Conservation (phyloP, 1,284 basidiomycete genomes). For the Apiotrichum montevideense region DNA sequence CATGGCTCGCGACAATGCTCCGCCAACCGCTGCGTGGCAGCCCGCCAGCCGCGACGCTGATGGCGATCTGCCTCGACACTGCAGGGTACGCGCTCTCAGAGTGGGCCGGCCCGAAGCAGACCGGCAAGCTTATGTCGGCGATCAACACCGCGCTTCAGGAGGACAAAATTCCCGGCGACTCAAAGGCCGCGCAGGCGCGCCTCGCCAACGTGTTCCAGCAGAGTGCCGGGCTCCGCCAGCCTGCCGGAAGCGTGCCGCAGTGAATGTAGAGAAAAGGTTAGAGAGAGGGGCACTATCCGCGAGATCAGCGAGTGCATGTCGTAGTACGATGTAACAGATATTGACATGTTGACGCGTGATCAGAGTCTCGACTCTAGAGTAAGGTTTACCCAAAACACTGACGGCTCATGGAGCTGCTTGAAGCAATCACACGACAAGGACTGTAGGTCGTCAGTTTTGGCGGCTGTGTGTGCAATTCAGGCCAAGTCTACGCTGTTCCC, state of each 20-base stretch:
- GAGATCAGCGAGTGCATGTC: no score
- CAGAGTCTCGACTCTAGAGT: no score
- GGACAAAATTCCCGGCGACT: slow-evolving; percentile 30
- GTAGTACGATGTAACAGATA: no score
- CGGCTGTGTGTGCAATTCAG: no score
- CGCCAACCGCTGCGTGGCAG: slow-evolving; percentile 14
- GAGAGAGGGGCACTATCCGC: no score
- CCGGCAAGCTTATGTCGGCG: slow-evolving; percentile 64
- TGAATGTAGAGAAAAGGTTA: no score
- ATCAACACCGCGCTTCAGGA: slow-evolving; percentile 52
- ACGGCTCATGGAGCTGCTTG: no score
- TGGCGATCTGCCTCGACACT: slow-evolving; percentile 64
- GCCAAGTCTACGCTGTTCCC: no score
- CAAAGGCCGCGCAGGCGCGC: slow-evolving; percentile 28
- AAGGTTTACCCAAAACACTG: no score
- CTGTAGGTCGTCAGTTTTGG: no score
- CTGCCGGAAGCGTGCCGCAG: slow-evolving; percentile 9
- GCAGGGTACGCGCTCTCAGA: slow-evolving; percentile 57
- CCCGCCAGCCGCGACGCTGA: slow-evolving; percentile 36
- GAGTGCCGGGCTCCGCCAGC: slow-evolving; percentile 4
- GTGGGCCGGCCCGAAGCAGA: slow-evolving; percentile 66
- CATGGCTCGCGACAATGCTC: slow-evolving; percentile 54
- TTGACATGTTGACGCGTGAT: no score
- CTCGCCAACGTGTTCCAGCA: slow-evolving; percentile 23
- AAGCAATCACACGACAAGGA: no score